phyloP scores from a whole-genome alignment of 306 rosid species.

The Lathyrus tuberosus region DNA sequence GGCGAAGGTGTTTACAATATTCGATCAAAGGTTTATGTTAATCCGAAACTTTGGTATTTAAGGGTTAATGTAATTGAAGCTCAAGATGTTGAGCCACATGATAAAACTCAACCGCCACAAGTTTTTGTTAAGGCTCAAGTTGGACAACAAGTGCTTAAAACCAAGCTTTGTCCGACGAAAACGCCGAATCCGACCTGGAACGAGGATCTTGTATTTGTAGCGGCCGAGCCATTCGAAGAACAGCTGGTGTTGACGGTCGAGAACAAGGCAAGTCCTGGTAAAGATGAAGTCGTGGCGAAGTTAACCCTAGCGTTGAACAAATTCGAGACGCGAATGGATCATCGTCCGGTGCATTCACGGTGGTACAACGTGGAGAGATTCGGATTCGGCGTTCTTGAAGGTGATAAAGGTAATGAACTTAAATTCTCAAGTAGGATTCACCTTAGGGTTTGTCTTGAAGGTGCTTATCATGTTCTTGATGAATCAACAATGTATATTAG shows the following conservation, averaged over 20 bases:
- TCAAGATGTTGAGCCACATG: slow-evolving; percentile 68
- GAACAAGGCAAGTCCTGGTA: slow-evolving; percentile 52
- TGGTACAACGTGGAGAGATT: slow-evolving; percentile 78
- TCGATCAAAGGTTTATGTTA: slow-evolving; percentile 81
- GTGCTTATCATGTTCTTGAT: slow-evolving; percentile 85
- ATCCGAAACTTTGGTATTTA: slow-evolving; percentile 80
- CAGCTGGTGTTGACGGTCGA: slow-evolving; percentile 62
- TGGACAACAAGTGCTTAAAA: slow-evolving; percentile 71
- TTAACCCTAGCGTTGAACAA: slow-evolving; percentile 44
- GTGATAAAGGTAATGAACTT: slow-evolving; percentile 64
- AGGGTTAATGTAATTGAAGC: slow-evolving; percentile 86
- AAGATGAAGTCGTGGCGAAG: slow-evolving; percentile 64
- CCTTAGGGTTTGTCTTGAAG: slow-evolving; percentile 71
- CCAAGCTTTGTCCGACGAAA: slow-evolving; percentile 58
- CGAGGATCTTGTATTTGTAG: slow-evolving; percentile 78
- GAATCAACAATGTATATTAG: slow-evolving; percentile 82
- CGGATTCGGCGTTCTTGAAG: slow-evolving; percentile 73
- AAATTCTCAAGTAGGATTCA: slow-evolving; percentile 63
- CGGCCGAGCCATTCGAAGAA: slow-evolving; percentile 84
- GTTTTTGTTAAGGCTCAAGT: slow-evolving; percentile 70
- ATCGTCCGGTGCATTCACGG: slow-evolving; percentile 56
- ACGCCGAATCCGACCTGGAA: slow-evolving; percentile 75
- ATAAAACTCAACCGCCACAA: slow-evolving; percentile 63
- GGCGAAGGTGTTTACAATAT: slow-evolving; percentile 71
- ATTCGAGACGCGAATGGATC: slow-evolving; percentile 78